Evolutionary conservation across 768 basidiomycete genomes (phyloP).

Genomic region (Suillus sp.): DNA sequence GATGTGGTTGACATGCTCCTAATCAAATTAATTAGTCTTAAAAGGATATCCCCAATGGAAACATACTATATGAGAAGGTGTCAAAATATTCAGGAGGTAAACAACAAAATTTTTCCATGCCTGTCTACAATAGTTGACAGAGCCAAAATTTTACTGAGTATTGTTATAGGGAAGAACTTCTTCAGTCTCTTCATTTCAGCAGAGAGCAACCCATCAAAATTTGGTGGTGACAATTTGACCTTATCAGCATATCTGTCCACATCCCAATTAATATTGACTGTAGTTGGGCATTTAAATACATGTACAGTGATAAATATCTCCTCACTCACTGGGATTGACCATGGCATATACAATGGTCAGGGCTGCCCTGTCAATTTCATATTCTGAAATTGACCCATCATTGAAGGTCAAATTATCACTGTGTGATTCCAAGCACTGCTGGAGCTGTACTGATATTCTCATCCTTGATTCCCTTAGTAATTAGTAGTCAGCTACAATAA

Average conservation of each 20-base stretch:
- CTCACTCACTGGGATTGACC: not conserved
- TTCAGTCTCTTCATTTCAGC: no score
- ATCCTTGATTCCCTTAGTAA: slow-evolving; percentile 1
- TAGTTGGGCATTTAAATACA: not conserved
- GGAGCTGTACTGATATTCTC: not conserved
- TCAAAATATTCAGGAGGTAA: not conserved
- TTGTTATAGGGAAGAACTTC: no score
- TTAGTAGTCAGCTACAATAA: not conserved
- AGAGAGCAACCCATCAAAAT: no score
- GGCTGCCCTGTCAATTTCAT: not conserved
- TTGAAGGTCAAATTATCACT: not conserved
- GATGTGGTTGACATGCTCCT: not conserved
- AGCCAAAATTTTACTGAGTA: no score
- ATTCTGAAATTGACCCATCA: not conserved
- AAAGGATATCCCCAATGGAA: not conserved
- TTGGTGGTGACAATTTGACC: no score
- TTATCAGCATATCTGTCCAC: no score
- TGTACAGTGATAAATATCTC: not conserved
- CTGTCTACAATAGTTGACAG: no score
- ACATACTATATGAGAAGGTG: not conserved
- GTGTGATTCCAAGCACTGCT: not conserved
- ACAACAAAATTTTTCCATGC: not conserved
- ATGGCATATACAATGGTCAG: not conserved
- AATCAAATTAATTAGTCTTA: not conserved
- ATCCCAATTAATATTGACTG: not conserved